Base-by-base conservation (phyloP, 768 basidiomycete genomes). In the Tylopilus felleus region DNA sequence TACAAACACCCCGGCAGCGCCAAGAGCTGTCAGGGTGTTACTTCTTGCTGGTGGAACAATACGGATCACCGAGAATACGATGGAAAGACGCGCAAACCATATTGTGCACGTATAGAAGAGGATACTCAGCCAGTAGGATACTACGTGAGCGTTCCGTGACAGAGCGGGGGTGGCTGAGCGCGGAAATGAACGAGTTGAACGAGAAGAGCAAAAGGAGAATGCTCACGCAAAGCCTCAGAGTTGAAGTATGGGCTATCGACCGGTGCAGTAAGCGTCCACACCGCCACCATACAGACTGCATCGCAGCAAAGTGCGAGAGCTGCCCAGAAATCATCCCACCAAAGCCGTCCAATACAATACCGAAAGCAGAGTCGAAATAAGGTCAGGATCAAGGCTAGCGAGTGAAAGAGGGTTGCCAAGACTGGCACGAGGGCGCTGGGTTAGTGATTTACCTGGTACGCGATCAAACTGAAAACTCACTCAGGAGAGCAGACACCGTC, bases 281-380 rank as follows among this genome's bases (percentile, higher is more conserved):
- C 35, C 3, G 12, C 8, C 36, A 59, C 55, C 50, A 60, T 31
- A 40, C 59, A 58, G 40, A 51, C 27, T 0, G 41, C 23, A 33
- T 60, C 53, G 27, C 55, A 54, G 23, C 55, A 1, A 14, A 64
- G 55, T 16, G 62, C 45, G 17, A 64, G 39, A 25, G 56, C 48
- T 7, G 65, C 69, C 57, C 57, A 67, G 16, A 68, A 47, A 38
- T 69, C 69, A 35, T 69, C 67, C 63, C 58, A 71, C 69, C 67
- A 63, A n/a, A 67, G 52, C 12, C 60, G 59, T 45, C 55, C 53
- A 22, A 60, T 57, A 23, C 55, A 39, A 42, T 60, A 49, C 42
- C 65, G 60, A 46, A 67, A 65, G 55, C 56, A 69, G 19, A 71
- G 61, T 42, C 65, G 60, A 47, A 71, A 67, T 2, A 55, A 53